A percentile compares a stretch with the other conserved stretches of the same genome.
phyloP scores from a whole-genome alignment of 2,329 filamentous ascomycete genomes.

The Apiospora arundinis region DNA sequence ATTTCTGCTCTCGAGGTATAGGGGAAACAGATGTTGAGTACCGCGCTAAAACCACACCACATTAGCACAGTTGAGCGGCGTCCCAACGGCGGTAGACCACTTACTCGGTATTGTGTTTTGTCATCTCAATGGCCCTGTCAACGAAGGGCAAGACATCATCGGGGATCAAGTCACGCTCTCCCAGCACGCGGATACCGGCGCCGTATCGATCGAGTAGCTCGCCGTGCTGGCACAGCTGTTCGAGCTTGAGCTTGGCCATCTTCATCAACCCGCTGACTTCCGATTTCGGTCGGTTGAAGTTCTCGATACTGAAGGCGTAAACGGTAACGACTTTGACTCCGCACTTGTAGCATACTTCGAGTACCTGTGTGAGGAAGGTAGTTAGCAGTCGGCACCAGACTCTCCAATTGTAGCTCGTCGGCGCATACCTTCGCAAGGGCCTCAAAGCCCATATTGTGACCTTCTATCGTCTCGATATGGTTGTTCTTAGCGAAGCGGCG shows the following conservation, averaged over 20 bases:
- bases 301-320: slow-evolving; percentile 98
- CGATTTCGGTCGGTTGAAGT: slow-evolving; percentile 96
- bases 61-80: slow-evolving; percentile 24
- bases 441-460: slow-evolving; percentile 95
- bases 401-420: neutral
- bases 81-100: slow-evolving; percentile 9
- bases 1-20: slow-evolving; percentile 98
- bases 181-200: slow-evolving; percentile 83
- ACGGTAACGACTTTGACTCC: slow-evolving; percentile 97
- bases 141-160: slow-evolving; percentile 89
- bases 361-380: slow-evolving; percentile 61
- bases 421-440: slow-evolving; percentile 78
- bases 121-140: slow-evolving; percentile 84
- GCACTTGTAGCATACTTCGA: slow-evolving; percentile 98
- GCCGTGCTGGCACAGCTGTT: slow-evolving; percentile 90
- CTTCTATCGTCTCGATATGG: slow-evolving; percentile 95
- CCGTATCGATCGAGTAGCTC: slow-evolving; percentile 93
- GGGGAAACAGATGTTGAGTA: slow-evolving; percentile 94
- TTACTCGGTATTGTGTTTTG: slow-evolving; percentile 82
- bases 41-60: slow-evolving; percentile 46
- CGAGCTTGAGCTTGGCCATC: slow-evolving; percentile 93
- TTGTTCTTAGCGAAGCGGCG: slow-evolving; percentile 87
- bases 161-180: slow-evolving; percentile 82
- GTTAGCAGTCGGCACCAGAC: neutral
- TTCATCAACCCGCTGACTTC: slow-evolving; percentile 98